These are phyloP conservation scores for Sugiyamaella novakii DNA, from an alignment of 1,139 yeast species.

Conservation along the genomic window DNA sequence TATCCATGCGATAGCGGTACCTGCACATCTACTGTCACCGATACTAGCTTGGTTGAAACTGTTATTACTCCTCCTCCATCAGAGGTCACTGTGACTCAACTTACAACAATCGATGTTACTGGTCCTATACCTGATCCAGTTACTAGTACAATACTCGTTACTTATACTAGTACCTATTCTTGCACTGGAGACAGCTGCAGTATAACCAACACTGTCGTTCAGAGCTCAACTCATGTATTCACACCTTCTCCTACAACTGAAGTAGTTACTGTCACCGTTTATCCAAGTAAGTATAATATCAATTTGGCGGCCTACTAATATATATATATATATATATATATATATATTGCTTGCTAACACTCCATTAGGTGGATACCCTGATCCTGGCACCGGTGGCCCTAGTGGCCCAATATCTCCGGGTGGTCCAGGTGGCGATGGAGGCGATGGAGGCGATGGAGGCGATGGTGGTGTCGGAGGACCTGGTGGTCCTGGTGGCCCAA, in stretches of 20 bases:
- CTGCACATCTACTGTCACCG: constrained; percentile 23
- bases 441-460: constrained; percentile 16
- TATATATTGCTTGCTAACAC: too few species aligned
- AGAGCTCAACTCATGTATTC: constrained; percentile 18
- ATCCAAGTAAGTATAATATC: constrained; percentile 14
- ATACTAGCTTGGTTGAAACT: constrained; percentile 20
- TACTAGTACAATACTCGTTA: constrained; percentile 19
- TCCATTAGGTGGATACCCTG: constrained; percentile 5
- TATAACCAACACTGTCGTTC: constrained; percentile 20
- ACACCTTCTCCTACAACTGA: constrained; percentile 20
- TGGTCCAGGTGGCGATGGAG: constrained; percentile 22
- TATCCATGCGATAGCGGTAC: constrained; percentile 20
- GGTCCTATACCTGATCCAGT: constrained; percentile 23
- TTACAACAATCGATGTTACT: constrained; percentile 22
- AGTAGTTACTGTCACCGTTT: constrained; percentile 18
- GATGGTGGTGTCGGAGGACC: constrained; percentile 22
- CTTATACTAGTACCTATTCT: constrained; percentile 21
- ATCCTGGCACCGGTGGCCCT: constrained; percentile 7
- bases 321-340: too few species aligned
- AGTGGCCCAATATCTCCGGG: constrained; percentile 3
- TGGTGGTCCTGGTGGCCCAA: constrained; percentile 21
- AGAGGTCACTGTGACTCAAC: constrained; percentile 17
- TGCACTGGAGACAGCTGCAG: constrained; percentile 19
- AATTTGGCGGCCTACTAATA: too few species aligned
- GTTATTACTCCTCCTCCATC: constrained; percentile 20